Conservation (phyloP, 257 asterid genomes). For the Nicotiana tabacum region DNA sequence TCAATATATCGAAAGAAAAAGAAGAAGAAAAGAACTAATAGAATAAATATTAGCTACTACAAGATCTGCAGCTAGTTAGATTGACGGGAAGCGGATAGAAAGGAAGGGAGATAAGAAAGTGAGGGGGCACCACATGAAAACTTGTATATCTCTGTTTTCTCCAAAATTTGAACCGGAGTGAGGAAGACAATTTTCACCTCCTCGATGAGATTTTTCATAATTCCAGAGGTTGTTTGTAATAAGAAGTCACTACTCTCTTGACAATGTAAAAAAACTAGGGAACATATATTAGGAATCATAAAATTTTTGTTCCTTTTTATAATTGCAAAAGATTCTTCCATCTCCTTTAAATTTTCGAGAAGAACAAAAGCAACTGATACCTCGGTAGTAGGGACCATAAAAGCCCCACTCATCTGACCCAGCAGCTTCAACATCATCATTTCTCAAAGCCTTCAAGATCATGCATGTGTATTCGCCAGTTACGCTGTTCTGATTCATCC, state of each 20-base stretch:
- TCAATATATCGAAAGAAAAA: neutral
- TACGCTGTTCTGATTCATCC: constrained; percentile 48
- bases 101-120: neutral
- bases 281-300: neutral
- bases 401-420: constrained; percentile 62
- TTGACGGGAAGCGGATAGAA: neutral
- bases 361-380: constrained; percentile 22
- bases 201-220: neutral
- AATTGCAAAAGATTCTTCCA: neutral
- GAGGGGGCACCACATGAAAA: neutral
- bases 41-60: neutral
- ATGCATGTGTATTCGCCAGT: constrained; percentile 95
- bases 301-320: neutral
- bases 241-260: neutral
- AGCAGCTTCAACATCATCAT: constrained; percentile 63
- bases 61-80: neutral
- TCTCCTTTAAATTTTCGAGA: neutral
- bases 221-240: neutral
- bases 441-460: constrained; percentile 72
- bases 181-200: neutral
- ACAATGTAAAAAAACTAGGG: neutral
- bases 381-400: constrained; percentile 65
- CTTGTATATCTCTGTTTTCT: neutral
- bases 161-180: neutral
- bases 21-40: neutral